Percentiles rank a stretch among this genome's conserved stretches.
These are phyloP conservation scores for Meyerozyma guilliermondii DNA, from an alignment of 1,139 yeast genomes.

Conservation along the genomic window DNA sequence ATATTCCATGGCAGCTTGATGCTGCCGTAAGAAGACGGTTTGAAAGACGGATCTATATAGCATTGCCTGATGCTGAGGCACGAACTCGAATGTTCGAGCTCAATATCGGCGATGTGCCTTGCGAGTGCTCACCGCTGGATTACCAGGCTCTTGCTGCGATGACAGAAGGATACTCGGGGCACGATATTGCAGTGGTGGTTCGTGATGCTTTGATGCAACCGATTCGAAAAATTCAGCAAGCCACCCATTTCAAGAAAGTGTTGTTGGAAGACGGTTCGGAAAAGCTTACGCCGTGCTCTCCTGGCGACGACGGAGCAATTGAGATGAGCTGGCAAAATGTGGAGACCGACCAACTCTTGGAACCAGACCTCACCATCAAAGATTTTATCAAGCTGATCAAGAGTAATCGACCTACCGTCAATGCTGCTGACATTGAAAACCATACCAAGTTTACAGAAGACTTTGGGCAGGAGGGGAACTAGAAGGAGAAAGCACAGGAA, in stretches of 20 bases:
- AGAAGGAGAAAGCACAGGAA: too few relatives aligned
- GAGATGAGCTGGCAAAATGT: conserved; percentile 95
- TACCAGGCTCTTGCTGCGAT: conserved; percentile 76
- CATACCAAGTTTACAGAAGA: conserved; percentile 89
- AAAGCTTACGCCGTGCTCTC: conserved; percentile 87
- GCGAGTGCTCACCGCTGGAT: conserved; percentile 70
- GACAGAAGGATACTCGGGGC: conserved; percentile 98
- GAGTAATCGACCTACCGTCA: conserved; percentile 92
- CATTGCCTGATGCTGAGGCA: conserved; percentile 89
- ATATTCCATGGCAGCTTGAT: conserved; percentile 98
- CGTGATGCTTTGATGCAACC: conserved; percentile 99
- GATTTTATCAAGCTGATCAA: conserved; percentile 93
- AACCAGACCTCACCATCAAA: conserved; percentile 83
- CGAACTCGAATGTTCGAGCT: conserved; percentile 91
- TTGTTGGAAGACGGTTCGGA: conserved; percentile 31
- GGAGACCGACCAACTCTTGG: conserved; percentile 81
- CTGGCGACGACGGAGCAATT: conserved; percentile 81
- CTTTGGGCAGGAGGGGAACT: conserved; percentile 96
- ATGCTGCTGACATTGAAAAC: conserved; percentile 70
- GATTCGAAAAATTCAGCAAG: conserved; percentile 88
- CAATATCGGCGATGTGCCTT: conserved; percentile 87
- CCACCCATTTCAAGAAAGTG: conserved; percentile 84
- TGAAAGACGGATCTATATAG: conserved; percentile 90
- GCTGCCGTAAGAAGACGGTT: conserved; percentile 97
- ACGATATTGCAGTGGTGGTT: conserved; percentile 94